Conservation (phyloP, 2,329 filamentous ascomycete species). For the Eurotiales sp. region DNA sequence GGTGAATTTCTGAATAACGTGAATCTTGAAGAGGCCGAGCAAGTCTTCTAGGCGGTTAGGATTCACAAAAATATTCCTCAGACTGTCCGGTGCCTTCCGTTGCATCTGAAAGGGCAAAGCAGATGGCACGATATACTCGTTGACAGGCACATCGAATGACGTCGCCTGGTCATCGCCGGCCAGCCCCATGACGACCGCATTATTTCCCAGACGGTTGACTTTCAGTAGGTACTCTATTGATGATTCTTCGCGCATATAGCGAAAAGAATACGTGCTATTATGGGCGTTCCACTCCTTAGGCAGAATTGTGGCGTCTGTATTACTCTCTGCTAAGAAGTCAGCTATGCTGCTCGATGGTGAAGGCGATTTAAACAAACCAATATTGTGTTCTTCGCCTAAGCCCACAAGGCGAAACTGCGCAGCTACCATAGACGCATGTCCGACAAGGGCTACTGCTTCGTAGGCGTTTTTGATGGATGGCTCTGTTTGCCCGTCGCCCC, state of each 20-base stretch:
- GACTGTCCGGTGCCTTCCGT: slow-evolving; percentile 24
- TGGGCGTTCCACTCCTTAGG: slow-evolving; percentile 76
- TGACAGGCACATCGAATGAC: slow-evolving; percentile 68
- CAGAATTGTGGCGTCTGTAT: slow-evolving; percentile 46
- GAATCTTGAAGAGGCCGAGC: slow-evolving; percentile 67
- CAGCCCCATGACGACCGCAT: slow-evolving; percentile 77
- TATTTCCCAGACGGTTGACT: slow-evolving; percentile 74
- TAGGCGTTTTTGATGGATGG: slow-evolving; percentile 49
- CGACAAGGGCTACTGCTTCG: slow-evolving; percentile 78
- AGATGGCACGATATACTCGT: slow-evolving; percentile 69
- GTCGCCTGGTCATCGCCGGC: slow-evolving; percentile 78
- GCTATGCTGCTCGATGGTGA: background rate
- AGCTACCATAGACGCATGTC: slow-evolving; percentile 76
- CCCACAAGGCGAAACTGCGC: slow-evolving; percentile 78
- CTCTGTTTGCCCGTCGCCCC: slow-evolving; percentile 23
- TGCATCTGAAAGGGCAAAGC: slow-evolving; percentile 51
- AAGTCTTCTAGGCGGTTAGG: slow-evolving; percentile 66
- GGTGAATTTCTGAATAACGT: slow-evolving; percentile 79
- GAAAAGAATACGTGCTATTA: slow-evolving; percentile 66
- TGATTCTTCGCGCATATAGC: slow-evolving; percentile 82
- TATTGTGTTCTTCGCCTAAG: slow-evolving; percentile 75
- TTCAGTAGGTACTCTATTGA: slow-evolving; percentile 81
- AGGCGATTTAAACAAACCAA: slow-evolving; percentile 47
- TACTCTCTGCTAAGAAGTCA: slow-evolving; percentile 22
- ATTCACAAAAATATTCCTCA: slow-evolving; percentile 69